Conservation (phyloP, 768 basidiomycete species). For the Lenzites betulinus region DNA sequence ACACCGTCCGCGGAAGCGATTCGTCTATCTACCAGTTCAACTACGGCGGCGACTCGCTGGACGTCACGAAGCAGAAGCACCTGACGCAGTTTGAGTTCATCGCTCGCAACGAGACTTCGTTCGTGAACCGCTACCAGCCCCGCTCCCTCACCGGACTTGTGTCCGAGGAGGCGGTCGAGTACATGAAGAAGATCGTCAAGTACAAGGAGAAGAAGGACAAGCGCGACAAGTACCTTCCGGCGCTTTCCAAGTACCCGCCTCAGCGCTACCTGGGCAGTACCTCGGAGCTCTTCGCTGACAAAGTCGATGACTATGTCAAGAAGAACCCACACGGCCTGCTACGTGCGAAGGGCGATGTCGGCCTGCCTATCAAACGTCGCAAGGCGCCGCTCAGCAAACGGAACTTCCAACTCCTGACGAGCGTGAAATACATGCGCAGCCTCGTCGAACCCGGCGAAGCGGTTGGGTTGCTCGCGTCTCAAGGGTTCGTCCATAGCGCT, state of each 20-base stretch:
- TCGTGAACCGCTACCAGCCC: conserved; percentile 73
- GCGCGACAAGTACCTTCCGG: conserved; percentile 66
- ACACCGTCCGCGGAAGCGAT: conserved; percentile 96
- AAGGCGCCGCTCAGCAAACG: conserved; percentile 48
- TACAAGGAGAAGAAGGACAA: conserved; percentile 49
- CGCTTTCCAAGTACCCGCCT: conserved; percentile 75
- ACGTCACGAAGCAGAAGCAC: conserved; percentile 97
- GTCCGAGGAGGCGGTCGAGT: conserved; percentile 60
- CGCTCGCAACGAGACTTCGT: conserved; percentile 78
- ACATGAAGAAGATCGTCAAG: conserved; percentile 93
- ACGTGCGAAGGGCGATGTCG: conserved; percentile 44
- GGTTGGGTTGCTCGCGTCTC: conserved; percentile 95
- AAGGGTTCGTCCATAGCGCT: conserved; percentile 65
- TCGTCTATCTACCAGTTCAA: conserved; percentile 92
- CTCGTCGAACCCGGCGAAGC: conserved; percentile 97
- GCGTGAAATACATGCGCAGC: conserved; percentile 90
- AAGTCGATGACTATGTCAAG: conserved; percentile 77
- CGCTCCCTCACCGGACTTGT: conserved; percentile 55
- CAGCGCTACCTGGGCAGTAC: conserved; percentile 83
- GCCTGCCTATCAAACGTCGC: conserved; percentile 44
- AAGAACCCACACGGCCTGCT: conserved; percentile 64
- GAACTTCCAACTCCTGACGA: conserved; percentile 81
- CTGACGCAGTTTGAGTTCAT: conserved; percentile 93
- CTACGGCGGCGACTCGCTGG: conserved; percentile 95
- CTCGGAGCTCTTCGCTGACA: conserved; percentile 87